Evolutionary conservation across 495 filamentous ascomycete genomes (phyloP).

Genomic region (Xylaria telfairii): DNA sequence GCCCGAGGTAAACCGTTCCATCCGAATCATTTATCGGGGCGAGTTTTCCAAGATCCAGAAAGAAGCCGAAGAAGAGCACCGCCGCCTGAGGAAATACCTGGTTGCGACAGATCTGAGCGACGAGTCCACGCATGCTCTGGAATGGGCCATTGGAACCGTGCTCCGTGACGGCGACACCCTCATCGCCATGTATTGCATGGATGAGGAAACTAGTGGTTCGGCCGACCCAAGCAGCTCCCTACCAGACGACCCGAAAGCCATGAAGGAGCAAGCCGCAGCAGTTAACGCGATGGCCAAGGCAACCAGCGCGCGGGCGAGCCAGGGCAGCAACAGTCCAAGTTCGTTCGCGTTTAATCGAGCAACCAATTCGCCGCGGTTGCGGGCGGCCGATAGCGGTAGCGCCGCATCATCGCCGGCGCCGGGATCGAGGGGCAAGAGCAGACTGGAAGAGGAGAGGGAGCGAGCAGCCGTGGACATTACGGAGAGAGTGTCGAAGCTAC

Average conservation of each 20-base stretch:
- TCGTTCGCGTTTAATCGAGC: slow-evolving; percentile 35
- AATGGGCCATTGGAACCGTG: slow-evolving; percentile 98
- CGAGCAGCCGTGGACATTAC: slow-evolving; percentile 79
- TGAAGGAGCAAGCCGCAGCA: slow-evolving; percentile 73
- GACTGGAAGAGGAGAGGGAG: slow-evolving; percentile 77
- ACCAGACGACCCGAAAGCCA: slow-evolving; percentile 62
- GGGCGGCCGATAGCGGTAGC: slow-evolving; percentile 32
- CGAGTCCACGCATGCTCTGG: slow-evolving; percentile 90
- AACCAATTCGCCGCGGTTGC: slow-evolving; percentile 39
- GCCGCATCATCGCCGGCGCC: slow-evolving; percentile 51
- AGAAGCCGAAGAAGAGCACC: slow-evolving; percentile 75
- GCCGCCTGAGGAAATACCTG: slow-evolving; percentile 83
- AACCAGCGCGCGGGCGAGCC: slow-evolving; percentile 33
- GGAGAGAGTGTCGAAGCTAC: slow-evolving; percentile 76
- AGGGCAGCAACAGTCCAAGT: slow-evolving; percentile 39
- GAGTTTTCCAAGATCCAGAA: slow-evolving; percentile 76
- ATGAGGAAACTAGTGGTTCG: slow-evolving; percentile 75
- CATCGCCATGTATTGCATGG: slow-evolving; percentile 86
- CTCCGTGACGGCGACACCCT: slow-evolving; percentile 93
- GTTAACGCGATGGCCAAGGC: slow-evolving; percentile 49
- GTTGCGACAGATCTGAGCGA: slow-evolving; percentile 92
- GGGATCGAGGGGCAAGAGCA: slow-evolving; percentile 48
- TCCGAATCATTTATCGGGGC: slow-evolving; percentile 88
- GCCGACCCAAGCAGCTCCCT: slow-evolving; percentile 39
- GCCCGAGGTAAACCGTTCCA: slow-evolving; percentile 75